phyloP scores from a whole-genome alignment of 169 alveolate species.

The Neospora caninum region DNA sequence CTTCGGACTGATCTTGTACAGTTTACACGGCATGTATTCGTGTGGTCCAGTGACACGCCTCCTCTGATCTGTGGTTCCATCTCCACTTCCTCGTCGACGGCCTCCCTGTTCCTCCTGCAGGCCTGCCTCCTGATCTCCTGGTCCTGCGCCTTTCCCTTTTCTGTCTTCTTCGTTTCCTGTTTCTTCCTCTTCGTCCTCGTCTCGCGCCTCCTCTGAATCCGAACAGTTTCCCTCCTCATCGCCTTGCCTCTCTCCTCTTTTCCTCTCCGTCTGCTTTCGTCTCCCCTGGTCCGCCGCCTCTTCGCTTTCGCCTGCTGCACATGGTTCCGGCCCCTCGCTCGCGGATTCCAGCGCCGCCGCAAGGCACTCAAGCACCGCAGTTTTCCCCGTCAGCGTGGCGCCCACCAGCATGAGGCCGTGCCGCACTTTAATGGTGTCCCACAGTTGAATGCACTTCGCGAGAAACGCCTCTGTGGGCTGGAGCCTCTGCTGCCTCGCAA shows the following conservation, averaged over 20 bases:
- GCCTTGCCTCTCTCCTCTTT: not conserved
- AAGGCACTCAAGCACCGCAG: constrained; percentile 80
- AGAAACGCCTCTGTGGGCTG: constrained; percentile 76
- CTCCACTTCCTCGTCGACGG: too few relatives aligned
- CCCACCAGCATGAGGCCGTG: constrained; percentile 95
- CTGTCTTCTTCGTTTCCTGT: not conserved
- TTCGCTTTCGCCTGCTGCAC: not conserved
- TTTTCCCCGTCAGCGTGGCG: constrained; percentile 87
- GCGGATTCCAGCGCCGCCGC: constrained; percentile 71
- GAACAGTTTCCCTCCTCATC: not conserved
- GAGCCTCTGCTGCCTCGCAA: constrained; percentile 64
- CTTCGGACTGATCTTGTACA: constrained; percentile 83
- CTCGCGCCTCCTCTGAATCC: not conserved
- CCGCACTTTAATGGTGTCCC: constrained; percentile 90
- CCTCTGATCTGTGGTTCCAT: too few relatives aligned
- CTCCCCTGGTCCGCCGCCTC: not conserved
- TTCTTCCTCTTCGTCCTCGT: not conserved
- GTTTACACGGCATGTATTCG: not conserved
- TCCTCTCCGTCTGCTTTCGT: not conserved
- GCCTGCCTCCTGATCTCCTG: not conserved
- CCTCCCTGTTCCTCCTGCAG: not conserved
- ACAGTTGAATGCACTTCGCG: constrained; percentile 82
- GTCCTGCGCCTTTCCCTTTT: not conserved
- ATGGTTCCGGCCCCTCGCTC: not conserved
- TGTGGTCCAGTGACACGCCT: too few relatives aligned